Evolutionary conservation across 2,329 filamentous ascomycete species (phyloP), one percentile per base, ranked within the genome.

Genomic region (Sarocladiaceae sp.): DNA sequence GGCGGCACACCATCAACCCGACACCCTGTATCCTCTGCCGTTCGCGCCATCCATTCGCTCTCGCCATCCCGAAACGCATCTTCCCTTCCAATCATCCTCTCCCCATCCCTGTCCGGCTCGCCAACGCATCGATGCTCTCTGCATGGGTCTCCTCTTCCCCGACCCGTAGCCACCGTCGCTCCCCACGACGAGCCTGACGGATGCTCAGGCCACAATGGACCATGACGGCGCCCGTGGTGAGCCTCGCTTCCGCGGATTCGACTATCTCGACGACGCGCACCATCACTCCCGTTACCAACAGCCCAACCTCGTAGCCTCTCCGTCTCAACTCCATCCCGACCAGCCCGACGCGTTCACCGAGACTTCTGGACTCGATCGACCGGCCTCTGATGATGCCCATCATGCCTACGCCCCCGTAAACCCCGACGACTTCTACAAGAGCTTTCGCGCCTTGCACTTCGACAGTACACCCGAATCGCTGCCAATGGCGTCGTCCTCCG

Each of bases 371-470:
- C 48, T 53, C 50, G 48, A 51, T 35, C 48, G 53, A 12, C 29
- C 40, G 33, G 47, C 53, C 40, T 50, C 50, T 20, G 33, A 47
- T 40, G 53, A 52, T 45, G 49, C 55, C 45, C 57, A 62, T 44
- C 62, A 67, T 66, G 62, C 60, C 51, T 58, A 62, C 58, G 63
- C 64, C 53, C 50, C 66, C 55, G 57, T 69, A 61, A 68, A 74
- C 54, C 72, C 74, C 53, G 73, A 75, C 68, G 67, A 74, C 58
- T 78, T 76, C 60, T 78, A 78, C 62, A 70, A 68, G 53, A 68
- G 64, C 58, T 73, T 72, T 55, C 64, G 64, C 53, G 61, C 59
- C 54, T 55, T 60, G 44, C 62, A 65, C 48, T 51, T 60, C 45
- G 60, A 59, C 53, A 52, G 53, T 51, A 58, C 61, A 42, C 55